These are phyloP conservation scores for Notholithocarpus densiflorus DNA, from an alignment of 306 rosid genomes.

Conservation along the genomic window DNA sequence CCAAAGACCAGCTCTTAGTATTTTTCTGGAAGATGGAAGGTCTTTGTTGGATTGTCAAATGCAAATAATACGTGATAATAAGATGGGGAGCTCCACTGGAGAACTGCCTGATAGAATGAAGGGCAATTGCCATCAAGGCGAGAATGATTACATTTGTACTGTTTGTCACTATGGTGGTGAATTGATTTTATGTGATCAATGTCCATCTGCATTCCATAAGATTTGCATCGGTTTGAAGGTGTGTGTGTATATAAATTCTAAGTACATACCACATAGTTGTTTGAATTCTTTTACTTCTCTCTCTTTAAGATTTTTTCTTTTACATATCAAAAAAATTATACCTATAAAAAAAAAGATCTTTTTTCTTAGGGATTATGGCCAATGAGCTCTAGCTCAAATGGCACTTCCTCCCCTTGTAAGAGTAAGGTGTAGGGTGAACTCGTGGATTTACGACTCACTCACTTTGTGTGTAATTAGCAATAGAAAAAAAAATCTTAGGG, in stretches of 20 bases:
- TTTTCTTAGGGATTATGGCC: too few species aligned
- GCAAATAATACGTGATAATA: slow-evolving; percentile 32
- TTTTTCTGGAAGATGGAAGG: slow-evolving; percentile 61
- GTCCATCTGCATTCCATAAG: slow-evolving; percentile 78
- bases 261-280: background rate
- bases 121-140: slow-evolving; percentile 22
- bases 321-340: too few species aligned
- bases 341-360: too few species aligned
- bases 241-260: background rate
- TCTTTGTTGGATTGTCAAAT: slow-evolving; percentile 65
- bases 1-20: slow-evolving; percentile 45
- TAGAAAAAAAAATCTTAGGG: background rate
- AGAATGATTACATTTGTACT: slow-evolving; percentile 73
- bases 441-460: too few species aligned
- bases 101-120: slow-evolving; percentile 19
- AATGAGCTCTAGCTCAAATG: too few species aligned
- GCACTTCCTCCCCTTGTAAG: too few species aligned
- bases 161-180: slow-evolving; percentile 84
- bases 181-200: slow-evolving; percentile 72
- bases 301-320: background rate
- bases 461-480: too few species aligned
- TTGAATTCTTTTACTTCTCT: background rate
- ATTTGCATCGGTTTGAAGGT: slow-evolving; percentile 74
- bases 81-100: slow-evolving; percentile 17
- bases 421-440: too few species aligned